phyloP scores from a whole-genome alignment of 1,284 basidiomycete genomes.

The Schizopora paradoxa region DNA sequence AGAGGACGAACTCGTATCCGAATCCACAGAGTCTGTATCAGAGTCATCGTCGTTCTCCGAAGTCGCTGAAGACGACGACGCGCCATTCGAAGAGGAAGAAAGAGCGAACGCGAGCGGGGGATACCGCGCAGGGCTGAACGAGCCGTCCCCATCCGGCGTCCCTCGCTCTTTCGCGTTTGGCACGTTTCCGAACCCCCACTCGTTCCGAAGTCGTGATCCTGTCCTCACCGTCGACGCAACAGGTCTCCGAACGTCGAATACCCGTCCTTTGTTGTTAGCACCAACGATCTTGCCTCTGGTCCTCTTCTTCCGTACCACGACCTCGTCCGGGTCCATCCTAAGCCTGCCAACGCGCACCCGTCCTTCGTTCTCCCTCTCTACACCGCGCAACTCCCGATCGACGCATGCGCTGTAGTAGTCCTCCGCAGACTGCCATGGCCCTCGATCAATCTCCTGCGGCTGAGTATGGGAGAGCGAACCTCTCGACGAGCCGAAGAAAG shows the following conservation, averaged over 20 bases:
- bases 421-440: slow-evolving; percentile 59
- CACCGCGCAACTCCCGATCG: slow-evolving; percentile 59
- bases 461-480: slow-evolving; percentile 53
- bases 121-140: too few species aligned
- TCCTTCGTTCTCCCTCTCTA: slow-evolving; percentile 69
- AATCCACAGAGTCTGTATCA: slow-evolving; percentile 65
- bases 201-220: too few species aligned
- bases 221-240: too few species aligned
- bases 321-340: slow-evolving; percentile 73
- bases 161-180: slow-evolving; percentile 5
- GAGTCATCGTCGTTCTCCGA: slow-evolving; percentile 69
- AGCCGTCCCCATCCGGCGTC: not conserved
- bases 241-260: slow-evolving; percentile 12
- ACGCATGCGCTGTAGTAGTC: slow-evolving; percentile 61
- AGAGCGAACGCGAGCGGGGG: too few species aligned
- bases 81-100: slow-evolving; percentile 46
- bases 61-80: slow-evolving; percentile 60
- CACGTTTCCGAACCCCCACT: slow-evolving; percentile 15
- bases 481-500: slow-evolving; percentile 77
- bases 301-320: slow-evolving; percentile 28
- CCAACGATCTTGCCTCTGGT: slow-evolving; percentile 10
- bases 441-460: slow-evolving; percentile 64
- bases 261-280: slow-evolving; percentile 9
- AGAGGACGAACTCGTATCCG: slow-evolving; percentile 5
- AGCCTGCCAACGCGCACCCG: slow-evolving; percentile 65